phyloP scores from a whole-genome alignment of 352 stramenopile genomes.

The Phytopythium sindhum region DNA sequence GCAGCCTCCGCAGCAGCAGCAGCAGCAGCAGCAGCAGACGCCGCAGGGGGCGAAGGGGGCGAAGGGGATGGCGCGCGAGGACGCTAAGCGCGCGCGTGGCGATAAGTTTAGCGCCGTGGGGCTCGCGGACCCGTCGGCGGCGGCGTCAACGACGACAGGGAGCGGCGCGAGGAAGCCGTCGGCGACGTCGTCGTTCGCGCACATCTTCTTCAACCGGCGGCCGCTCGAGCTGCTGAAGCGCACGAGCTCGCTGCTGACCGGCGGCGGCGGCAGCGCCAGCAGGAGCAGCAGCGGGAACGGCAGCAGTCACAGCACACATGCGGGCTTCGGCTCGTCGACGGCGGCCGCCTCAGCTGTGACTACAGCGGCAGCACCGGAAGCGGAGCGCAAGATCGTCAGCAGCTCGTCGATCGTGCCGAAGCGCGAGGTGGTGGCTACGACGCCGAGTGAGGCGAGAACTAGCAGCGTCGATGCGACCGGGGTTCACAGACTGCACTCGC shows the following conservation, averaged over 20 bases:
- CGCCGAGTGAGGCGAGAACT: background rate
- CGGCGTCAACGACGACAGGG: background rate
- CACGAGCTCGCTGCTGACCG: slow-evolving; percentile 29
- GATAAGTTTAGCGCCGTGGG: slow-evolving; percentile 7
- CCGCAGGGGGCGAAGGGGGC: background rate
- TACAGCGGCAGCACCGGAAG: background rate
- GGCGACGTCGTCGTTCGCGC: slow-evolving; percentile 17
- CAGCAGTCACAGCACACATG: slow-evolving; percentile 18
- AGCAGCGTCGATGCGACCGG: background rate
- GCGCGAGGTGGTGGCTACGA: background rate
- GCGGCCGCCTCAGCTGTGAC: background rate
- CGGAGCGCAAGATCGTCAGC: background rate
- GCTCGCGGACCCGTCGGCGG: slow-evolving; percentile 1
- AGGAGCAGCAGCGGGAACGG: slow-evolving; percentile 9
- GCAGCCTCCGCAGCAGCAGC: background rate
- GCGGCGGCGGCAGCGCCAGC: background rate
- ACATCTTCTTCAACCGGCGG: slow-evolving; percentile 49
- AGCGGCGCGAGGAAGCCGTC: slow-evolving; percentile 20
- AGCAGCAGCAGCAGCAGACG: background rate
- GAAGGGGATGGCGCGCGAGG: background rate
- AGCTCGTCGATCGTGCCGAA: background rate
- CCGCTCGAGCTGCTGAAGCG: slow-evolving; percentile 37
- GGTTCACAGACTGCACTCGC: background rate
- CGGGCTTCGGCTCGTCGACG: background rate
- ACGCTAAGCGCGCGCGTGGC: slow-evolving; percentile 7